These are phyloP conservation scores for Xylariaceae sp. DNA, from an alignment of 2,329 filamentous ascomycete species.

Conservation along the genomic window DNA sequence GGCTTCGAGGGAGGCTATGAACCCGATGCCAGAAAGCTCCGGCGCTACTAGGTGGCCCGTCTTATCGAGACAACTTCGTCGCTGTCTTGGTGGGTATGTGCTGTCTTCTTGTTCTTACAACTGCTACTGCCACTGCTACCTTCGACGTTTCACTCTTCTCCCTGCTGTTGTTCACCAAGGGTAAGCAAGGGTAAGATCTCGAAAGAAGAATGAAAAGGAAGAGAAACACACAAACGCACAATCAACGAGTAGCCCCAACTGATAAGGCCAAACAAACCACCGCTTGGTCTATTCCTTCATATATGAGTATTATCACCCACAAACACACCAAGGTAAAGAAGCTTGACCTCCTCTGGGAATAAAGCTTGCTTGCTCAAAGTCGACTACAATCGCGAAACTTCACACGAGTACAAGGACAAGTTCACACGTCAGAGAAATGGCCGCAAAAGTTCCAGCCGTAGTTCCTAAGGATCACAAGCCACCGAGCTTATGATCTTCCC, in stretches of 20 bases:
- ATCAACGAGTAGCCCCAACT: slow-evolving; percentile 8
- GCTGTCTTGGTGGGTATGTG: slow-evolving; percentile 43
- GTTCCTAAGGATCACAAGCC: neutral
- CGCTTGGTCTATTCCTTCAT: slow-evolving; percentile 6
- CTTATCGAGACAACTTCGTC: slow-evolving; percentile 37
- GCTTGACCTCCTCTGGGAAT: slow-evolving; percentile 3
- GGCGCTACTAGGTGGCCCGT: slow-evolving; percentile 45
- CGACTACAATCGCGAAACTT: neutral
- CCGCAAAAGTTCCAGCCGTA: slow-evolving; percentile 2
- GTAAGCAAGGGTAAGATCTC: slow-evolving; percentile 36
- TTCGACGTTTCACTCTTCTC: slow-evolving; percentile 29
- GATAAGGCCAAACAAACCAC: neutral
- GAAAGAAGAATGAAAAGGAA: slow-evolving; percentile 11
- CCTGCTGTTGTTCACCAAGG: slow-evolving; percentile 33
- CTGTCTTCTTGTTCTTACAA: slow-evolving; percentile 31
- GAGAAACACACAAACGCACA: neutral
- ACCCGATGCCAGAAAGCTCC: slow-evolving; percentile 60
- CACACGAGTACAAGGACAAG: neutral
- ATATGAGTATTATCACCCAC: slow-evolving; percentile 18
- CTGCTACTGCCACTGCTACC: slow-evolving; percentile 19
- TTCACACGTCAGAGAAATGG: neutral
- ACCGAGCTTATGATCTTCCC: slow-evolving; percentile 15
- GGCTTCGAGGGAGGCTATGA: slow-evolving; percentile 76
- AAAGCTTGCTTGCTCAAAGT: neutral
- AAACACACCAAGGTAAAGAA: slow-evolving; percentile 19